Evolutionary conservation across 192 early-diverging fungal species (phyloP).

Genomic region (Linnemannia zychae): DNA sequence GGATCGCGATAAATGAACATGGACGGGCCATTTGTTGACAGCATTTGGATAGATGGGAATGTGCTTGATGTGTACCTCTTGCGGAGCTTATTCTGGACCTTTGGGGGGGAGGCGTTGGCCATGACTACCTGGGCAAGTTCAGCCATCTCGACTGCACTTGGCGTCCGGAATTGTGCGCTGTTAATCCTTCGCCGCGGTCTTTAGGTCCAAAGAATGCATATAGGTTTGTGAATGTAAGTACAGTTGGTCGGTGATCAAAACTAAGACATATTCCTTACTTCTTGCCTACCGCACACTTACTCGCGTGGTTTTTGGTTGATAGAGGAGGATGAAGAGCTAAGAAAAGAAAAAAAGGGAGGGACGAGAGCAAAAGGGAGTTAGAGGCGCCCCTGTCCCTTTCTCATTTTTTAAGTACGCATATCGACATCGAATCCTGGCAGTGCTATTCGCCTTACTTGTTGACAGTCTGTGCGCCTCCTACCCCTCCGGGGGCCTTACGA

Average conservation of each 20-base stretch:
- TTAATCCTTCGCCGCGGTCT: constrained; percentile 44
- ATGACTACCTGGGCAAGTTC: constrained; percentile 41
- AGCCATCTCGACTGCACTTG: constrained; percentile 27
- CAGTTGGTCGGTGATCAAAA: too few species aligned
- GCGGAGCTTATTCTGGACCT: constrained; percentile 43
- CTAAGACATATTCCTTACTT: too few species aligned
- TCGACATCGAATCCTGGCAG: background rate
- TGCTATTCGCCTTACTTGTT: background rate
- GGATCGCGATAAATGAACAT: background rate
- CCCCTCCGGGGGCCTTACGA: background rate
- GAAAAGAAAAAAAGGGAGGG: background rate
- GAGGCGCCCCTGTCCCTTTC: background rate
- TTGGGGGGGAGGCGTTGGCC: constrained; percentile 48
- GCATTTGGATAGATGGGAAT: background rate
- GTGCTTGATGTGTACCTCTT: constrained; percentile 24
- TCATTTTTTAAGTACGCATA: background rate
- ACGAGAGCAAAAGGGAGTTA: background rate
- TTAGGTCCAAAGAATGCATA: background rate
- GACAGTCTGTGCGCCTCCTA: background rate
- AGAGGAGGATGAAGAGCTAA: background rate
- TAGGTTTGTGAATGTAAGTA: too few species aligned
- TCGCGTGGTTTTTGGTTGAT: background rate
- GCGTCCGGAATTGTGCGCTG: constrained; percentile 53
- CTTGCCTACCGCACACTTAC: background rate
- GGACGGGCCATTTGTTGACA: background rate